phyloP scores from a whole-genome alignment of 169 alveolate species.

The Miamiensis avidus region DNA sequence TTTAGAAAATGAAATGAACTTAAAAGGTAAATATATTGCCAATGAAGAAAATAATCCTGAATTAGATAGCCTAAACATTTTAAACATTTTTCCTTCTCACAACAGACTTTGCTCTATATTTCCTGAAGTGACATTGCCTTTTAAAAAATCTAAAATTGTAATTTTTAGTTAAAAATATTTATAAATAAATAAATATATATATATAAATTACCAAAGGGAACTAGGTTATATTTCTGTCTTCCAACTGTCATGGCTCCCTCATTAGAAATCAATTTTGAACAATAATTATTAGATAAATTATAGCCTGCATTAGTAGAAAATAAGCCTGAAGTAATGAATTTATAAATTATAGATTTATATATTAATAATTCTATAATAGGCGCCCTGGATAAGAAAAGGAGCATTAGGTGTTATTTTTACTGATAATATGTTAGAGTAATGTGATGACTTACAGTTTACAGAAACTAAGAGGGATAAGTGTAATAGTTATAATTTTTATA shows the following conservation, averaged over 20 bases:
- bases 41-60: not conserved
- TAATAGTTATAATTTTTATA: no score
- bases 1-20: not conserved
- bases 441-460: conserved; percentile 39
- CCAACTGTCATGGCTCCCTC: conserved; percentile 37
- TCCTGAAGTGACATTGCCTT: conserved; percentile 25
- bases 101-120: conserved; percentile 47
- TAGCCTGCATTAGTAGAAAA: conserved; percentile 44
- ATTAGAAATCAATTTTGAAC: conserved; percentile 37
- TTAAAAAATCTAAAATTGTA: conserved; percentile 6
- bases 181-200: not conserved
- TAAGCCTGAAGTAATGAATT: conserved; percentile 32
- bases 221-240: conserved; percentile 33
- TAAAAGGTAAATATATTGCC: not conserved
- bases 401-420: conserved; percentile 47
- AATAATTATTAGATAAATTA: conserved; percentile 28
- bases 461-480: conserved; percentile 26
- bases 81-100: conserved; percentile 30
- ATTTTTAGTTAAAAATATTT: not conserved
- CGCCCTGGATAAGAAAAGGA: conserved; percentile 45
- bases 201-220: not conserved
- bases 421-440: conserved; percentile 32
- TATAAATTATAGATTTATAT: no score
- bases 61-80: not conserved
- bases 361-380: not conserved